phyloP scores from a whole-genome alignment of 108 stramenopile genomes.

The Cyclotella baltica region DNA sequence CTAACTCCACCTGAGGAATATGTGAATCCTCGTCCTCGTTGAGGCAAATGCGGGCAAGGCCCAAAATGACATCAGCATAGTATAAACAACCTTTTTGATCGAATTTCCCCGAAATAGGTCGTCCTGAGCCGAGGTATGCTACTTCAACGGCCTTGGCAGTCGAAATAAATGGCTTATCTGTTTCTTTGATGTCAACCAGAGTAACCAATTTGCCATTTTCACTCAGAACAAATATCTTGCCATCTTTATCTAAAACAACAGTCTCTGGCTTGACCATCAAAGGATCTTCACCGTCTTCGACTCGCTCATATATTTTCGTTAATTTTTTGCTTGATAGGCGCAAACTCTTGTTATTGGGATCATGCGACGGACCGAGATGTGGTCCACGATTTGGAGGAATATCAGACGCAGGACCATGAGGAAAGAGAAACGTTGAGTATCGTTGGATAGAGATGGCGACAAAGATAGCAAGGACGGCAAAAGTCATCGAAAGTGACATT shows the following conservation, averaged over 20 bases:
- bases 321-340: constrained; percentile 53
- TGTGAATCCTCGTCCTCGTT: not conserved
- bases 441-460: constrained; percentile 1
- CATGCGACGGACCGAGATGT: not conserved
- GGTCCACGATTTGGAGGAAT: constrained; percentile 12
- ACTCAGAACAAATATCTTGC: constrained; percentile 60
- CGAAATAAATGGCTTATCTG: constrained; percentile 27
- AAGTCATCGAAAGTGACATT: no score
- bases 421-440: constrained; percentile 5
- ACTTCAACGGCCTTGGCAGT: constrained; percentile 56
- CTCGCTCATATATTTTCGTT: constrained; percentile 65
- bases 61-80: constrained; percentile 69
- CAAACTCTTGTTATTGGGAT: constrained; percentile 33
- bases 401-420: constrained; percentile 22
- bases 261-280: constrained; percentile 68
- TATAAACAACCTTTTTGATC: constrained; percentile 62
- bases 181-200: constrained; percentile 49
- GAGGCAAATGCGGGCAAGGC: constrained; percentile 62
- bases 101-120: constrained; percentile 72
- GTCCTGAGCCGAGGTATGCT: constrained; percentile 61
- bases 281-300: constrained; percentile 33
- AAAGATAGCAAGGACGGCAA: constrained; percentile 7
- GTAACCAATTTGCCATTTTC: constrained; percentile 60
- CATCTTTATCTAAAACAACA: constrained; percentile 57
- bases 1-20: constrained; percentile 62